Evolutionary conservation across 805 yeast genomes (phyloP), one percentile per base, ranked within the genome.

Genomic region (Saturnispora halmiae): DNA sequence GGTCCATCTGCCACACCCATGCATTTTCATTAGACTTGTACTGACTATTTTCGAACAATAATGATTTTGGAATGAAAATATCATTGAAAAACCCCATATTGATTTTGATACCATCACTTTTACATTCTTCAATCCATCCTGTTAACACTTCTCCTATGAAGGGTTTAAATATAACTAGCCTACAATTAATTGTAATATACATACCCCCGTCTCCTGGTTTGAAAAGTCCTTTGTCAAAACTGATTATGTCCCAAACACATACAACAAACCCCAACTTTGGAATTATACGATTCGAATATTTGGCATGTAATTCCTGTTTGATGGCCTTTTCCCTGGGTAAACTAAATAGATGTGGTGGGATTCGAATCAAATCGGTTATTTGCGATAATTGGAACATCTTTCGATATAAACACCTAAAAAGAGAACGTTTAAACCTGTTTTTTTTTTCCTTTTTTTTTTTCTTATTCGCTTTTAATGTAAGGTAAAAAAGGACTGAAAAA

Each of bases 191-290:
- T 47, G 79, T 82, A 31, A 85, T 77, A 52, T 70, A 88, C 4
- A 86, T 71, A 2, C 88, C 86, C 7, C 98, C 97, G 61, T 92
- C 97, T 7, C 98, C 97, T 1, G 95, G 95, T 52, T 78, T 82
- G 45, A 92, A 67, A 48, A 84, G 69, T 4, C 97, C 98, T 51
- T 92, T 97, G 36, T 83, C 84, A 20, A 82, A 77, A n/a, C 71
- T 72, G 34, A 79, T 61, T 4, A 92, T 58, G 56, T 92, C 98
- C 79, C 90, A 90, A 14, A 90, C 70, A 2, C 92, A 70, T 14
- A 92, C 64, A 33, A 86, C 88, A 3, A 92, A 69, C 2, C 99
- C 99, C 15, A 87, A 66, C 53, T 82, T 82, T 38, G 80, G 81
- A 32, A 92, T 73, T 42, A 92, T 79, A 53, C 82, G 83, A 61